Evolutionary conservation across 2,329 filamentous ascomycete species (phyloP).

Genomic region (Fusarium globosum): DNA sequence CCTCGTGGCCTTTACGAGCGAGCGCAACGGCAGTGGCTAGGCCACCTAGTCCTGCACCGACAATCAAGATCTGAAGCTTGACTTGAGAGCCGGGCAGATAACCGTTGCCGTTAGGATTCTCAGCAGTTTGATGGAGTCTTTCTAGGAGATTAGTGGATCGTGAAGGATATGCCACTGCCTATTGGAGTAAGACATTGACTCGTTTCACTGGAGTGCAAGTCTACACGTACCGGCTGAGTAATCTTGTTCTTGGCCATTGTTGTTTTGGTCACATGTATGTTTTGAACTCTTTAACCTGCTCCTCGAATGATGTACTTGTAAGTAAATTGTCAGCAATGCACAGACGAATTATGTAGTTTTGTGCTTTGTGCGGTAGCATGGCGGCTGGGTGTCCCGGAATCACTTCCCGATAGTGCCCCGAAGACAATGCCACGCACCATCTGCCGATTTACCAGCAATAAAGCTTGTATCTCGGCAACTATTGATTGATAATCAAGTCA

Average conservation of each 20-base stretch:
- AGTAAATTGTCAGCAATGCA: neutral
- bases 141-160: neutral
- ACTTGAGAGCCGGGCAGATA: neutral
- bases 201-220: neutral
- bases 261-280: neutral
- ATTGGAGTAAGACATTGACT: neutral
- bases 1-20: neutral
- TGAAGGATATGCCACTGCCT: neutral
- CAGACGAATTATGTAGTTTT: neutral
- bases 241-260: neutral
- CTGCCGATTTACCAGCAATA: neutral
- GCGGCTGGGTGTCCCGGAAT: neutral
- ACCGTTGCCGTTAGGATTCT: neutral
- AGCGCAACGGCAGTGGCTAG: conserved; percentile 1
- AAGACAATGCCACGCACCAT: neutral
- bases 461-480: neutral
- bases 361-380: neutral
- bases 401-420: neutral
- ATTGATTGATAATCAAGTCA: neutral
- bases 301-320: neutral
- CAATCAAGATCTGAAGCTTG: neutral
- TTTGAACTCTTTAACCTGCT: neutral
- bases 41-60: conserved; percentile 3
- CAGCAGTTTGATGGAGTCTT: neutral
- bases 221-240: neutral